Base-by-base conservation (phyloP, 2,329 filamentous ascomycete species). In the Fusarium nurragi region DNA sequence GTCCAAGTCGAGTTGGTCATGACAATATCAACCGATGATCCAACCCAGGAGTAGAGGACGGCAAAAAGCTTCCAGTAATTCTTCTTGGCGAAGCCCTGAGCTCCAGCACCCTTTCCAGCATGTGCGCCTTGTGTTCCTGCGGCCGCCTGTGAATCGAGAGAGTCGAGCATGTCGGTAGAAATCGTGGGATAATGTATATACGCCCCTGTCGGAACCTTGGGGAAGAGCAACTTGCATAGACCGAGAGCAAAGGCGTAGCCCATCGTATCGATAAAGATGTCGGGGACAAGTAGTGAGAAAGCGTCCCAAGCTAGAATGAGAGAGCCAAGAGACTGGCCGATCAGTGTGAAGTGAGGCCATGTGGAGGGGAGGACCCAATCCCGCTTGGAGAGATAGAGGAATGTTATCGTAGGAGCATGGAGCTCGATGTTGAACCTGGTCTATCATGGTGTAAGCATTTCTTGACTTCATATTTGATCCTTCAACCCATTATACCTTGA, bases 1-100 rank as follows among this genome's bases (percentile, higher is more conserved):
- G 95, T 99, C 95, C 95, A 99, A 57, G 86, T 92, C 6, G 93
- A 97, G 78, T 99, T 99, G 57, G 95, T 97, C 92, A 98, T 97
- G 68, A 98, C 94, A 1, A 97, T 87, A 74, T 99, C 94, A 40
- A 97, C 87, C 16, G 90, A 89, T 21, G 90, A 86, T 21, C 95
- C 95, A 40, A 96, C 90, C 79, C 86, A 88, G 41, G 90, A 89
- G 79, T 99, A 99, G 3, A 96, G 77, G 40, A 82, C 80, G 1
- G 95, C 94, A 73, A 99, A 99, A 2, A 90, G 73, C 65, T 88
- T 82, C 95, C 95, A 99, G 80, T 99, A 99, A 16, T 83, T 76
- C 69, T 86, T 88, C 81, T 99, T 99, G 46, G 82, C 82, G 7
- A 77, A 74, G 12, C 94, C 94, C 59, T 86, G 88, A 25, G 84